Base-by-base conservation (phyloP, 176 grass and related monocot species). In the Poa pratensis region DNA sequence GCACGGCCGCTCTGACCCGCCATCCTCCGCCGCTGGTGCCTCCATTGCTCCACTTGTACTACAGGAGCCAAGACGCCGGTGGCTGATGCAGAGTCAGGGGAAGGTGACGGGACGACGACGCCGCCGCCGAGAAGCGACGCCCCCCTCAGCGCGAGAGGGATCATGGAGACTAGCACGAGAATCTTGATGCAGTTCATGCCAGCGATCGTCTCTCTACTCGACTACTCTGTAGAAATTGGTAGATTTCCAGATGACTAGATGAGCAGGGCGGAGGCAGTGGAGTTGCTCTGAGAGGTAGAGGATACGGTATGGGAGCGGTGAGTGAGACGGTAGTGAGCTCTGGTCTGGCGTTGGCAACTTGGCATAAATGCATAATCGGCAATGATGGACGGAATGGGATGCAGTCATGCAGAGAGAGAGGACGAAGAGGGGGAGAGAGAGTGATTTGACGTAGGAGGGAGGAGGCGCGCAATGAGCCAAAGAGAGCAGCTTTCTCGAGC, bases 121-220 rank as follows among this genome's bases (percentile, higher is more conserved):
- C 1, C 40, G 73, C 1, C 40, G 73, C 79, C 88, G 6, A 91
- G 76, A 22, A 87, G 76, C 6, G 89, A 81, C 34, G 46, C 70
- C 5, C 85, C 89, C 24, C 77, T 76, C 20, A 88, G 81, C 61
- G 75, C 61, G 11, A 91, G 81, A 20, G 85, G 85, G 70, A 91
- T 76, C 30, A 91, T 61, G 30, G 89, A 84, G 23, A 91, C 43
- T 7, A 91, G 77, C 8, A 91, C 0, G 9, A 87, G 76, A 32
- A 91, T 71, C 85, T 84, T 91, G 81, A 91, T 11, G 61, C 81
- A 76, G 76, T 71, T 87, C 89, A 91, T 91, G 85, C 18, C 52
- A 27, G 79, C 17, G 17, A 66, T 9, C 20, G 15, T 53, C 42
- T 20, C 23, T 5, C 18, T 55, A n/a, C 6, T 58, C 35, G n/a